phyloP scores from a whole-genome alignment of 1,139 yeast species.

The Yamadazyma sp. region DNA sequence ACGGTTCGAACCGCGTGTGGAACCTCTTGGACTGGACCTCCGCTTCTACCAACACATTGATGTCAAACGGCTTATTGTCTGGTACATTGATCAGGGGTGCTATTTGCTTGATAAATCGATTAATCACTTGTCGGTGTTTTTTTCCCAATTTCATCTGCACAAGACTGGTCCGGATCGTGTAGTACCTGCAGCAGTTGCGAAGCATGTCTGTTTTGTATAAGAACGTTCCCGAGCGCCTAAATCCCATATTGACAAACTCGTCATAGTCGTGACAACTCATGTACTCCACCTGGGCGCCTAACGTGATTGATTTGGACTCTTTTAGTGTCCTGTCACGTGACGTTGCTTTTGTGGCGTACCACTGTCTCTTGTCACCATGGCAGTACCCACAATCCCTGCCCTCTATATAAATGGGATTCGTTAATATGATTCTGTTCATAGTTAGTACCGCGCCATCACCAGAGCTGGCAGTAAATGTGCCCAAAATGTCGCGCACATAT shows the following conservation, averaged over 20 bases:
- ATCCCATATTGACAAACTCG: constrained; percentile 65
- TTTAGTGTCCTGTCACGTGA: constrained; percentile 16
- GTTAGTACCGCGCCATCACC: background rate
- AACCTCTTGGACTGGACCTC: constrained; percentile 35
- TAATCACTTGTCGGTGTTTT: constrained; percentile 66
- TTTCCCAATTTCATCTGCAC: constrained; percentile 50
- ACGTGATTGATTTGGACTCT: constrained; percentile 28
- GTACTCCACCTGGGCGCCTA: constrained; percentile 50
- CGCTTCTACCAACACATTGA: constrained; percentile 21
- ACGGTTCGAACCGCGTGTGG: constrained; percentile 52
- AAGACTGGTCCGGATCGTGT: constrained; percentile 69
- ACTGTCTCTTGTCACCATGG: constrained; percentile 44
- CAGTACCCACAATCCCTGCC: constrained; percentile 63
- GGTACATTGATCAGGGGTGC: constrained; percentile 5
- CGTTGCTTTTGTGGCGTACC: constrained; percentile 34
- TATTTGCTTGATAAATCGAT: constrained; percentile 55
- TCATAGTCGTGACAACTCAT: constrained; percentile 61
- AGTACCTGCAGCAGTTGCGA: constrained; percentile 78
- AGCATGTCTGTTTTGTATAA: constrained; percentile 73
- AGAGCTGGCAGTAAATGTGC: background rate
- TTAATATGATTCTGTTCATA: constrained; percentile 6
- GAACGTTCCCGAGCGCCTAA: constrained; percentile 74
- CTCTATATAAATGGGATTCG: constrained; percentile 23
- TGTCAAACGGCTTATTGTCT: constrained; percentile 18
- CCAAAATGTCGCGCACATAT: background rate